Evolutionary conservation across 225 moss, liverwort and hornwort genomes (phyloP).

Genomic region (Antitrichia curtipendula): DNA sequence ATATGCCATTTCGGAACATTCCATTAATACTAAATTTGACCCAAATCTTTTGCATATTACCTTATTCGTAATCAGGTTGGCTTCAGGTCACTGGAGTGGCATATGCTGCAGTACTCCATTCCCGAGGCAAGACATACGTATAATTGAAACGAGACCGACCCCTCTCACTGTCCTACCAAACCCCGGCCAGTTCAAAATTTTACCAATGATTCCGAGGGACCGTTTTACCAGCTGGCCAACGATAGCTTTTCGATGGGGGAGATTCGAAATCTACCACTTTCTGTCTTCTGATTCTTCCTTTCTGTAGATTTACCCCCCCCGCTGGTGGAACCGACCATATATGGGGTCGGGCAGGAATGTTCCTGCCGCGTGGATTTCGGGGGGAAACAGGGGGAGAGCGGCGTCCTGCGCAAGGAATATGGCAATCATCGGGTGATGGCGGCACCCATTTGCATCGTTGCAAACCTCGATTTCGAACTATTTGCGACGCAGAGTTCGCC

Average conservation of each 20-base stretch:
- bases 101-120: not conserved
- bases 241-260: not conserved
- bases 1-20: not conserved
- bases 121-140: not conserved
- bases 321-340: not conserved
- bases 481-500: not conserved
- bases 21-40: not conserved
- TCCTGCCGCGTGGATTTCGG: rapidly evolving
- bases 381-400: not conserved
- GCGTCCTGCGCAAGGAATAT: not conserved
- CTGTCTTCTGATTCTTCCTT: not conserved
- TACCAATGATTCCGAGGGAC: not conserved
- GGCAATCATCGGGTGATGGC: not conserved
- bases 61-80: not conserved
- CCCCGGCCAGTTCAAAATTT: not conserved
- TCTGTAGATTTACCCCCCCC: not conserved
- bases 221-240: conserved; percentile 11
- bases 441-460: not conserved
- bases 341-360: not conserved
- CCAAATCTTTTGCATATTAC: not conserved
- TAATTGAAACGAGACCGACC: not conserved
- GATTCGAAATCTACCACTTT: not conserved
- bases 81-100: not conserved
- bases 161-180: not conserved
- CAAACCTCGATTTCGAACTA: not conserved